Percentiles rank a stretch among this genome's conserved stretches.
These are phyloP conservation scores for Pestalotiopsis sp. DNA, from an alignment of 2,329 filamentous ascomycete genomes.

Conservation along the genomic window DNA sequence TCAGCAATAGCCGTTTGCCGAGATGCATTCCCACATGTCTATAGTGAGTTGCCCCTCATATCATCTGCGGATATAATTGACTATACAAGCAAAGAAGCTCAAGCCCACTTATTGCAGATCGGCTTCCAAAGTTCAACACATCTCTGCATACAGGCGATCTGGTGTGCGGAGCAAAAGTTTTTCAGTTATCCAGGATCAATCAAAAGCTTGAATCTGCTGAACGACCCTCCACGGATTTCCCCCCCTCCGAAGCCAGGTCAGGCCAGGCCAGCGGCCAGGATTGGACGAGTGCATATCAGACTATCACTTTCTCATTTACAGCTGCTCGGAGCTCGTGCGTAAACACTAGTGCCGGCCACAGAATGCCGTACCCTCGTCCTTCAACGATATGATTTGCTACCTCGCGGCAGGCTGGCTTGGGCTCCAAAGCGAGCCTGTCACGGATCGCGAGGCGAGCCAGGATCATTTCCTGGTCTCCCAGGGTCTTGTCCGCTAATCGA, in stretches of 20 bases:
- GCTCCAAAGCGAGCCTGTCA: not conserved
- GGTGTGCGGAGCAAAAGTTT: no score
- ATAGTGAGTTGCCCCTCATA: no score
- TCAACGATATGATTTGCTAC: conserved; percentile 1
- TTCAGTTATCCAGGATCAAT: not conserved
- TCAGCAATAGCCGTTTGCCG: not conserved
- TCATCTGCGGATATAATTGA: not conserved
- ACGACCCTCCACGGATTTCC: not conserved
- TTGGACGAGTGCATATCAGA: not conserved
- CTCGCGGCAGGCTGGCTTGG: not conserved
- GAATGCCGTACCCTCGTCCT: not conserved
- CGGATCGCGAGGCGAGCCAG: not conserved
- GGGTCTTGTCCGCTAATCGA: not conserved
- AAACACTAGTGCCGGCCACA: not conserved
- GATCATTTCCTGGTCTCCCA: not conserved
- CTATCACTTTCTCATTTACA: not conserved
- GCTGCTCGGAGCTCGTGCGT: not conserved
- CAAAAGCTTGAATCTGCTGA: not conserved
- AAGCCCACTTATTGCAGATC: no score
- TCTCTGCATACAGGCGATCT: not conserved
- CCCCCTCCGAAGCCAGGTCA: not conserved
- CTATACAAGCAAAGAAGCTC: not conserved
- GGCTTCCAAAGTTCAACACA: not conserved
- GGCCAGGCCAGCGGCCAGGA: not conserved
- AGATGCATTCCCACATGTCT: no score